These are phyloP conservation scores for Huntiella decipiens DNA, from an alignment of 2,329 filamentous ascomycete species.

Conservation along the genomic window DNA sequence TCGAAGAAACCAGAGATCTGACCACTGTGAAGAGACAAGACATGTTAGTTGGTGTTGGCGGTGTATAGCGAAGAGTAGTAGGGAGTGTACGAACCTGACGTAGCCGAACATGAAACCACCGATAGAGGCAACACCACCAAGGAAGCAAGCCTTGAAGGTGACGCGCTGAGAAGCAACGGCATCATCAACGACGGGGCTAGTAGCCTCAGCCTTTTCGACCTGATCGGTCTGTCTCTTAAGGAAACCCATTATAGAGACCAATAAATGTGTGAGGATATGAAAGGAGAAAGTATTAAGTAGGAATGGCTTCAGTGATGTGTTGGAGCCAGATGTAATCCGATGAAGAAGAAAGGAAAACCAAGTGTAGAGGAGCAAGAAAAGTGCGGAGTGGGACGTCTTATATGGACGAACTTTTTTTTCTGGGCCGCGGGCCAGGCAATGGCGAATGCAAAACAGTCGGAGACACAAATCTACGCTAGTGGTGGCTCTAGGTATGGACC, in stretches of 20 bases:
- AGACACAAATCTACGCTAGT: neutral
- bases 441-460: neutral
- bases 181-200: neutral
- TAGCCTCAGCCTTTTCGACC: slow-evolving; percentile 9
- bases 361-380: neutral
- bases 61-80: neutral
- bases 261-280: neutral
- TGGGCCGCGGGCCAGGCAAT: too few species aligned
- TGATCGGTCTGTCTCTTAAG: slow-evolving; percentile 12
- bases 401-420: too few species aligned
- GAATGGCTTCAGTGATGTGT: slow-evolving; percentile 1
- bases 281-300: neutral
- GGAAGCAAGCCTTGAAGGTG: slow-evolving; percentile 25
- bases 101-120: slow-evolving; percentile 41
- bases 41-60: neutral
- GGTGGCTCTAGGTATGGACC: neutral
- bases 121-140: slow-evolving; percentile 33
- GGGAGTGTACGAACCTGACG: slow-evolving; percentile 24
- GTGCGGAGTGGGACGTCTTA: too few species aligned
- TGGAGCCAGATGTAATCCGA: slow-evolving; percentile 6
- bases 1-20: slow-evolving; percentile 42
- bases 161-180: slow-evolving; percentile 15
- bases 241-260: slow-evolving; percentile 7
- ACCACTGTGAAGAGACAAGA: slow-evolving; percentile 22
- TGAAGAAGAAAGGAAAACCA: slow-evolving; percentile 5